Evolutionary conservation across 352 stramenopile species (phyloP).

Genomic region (Pythium phragmiticola): DNA sequence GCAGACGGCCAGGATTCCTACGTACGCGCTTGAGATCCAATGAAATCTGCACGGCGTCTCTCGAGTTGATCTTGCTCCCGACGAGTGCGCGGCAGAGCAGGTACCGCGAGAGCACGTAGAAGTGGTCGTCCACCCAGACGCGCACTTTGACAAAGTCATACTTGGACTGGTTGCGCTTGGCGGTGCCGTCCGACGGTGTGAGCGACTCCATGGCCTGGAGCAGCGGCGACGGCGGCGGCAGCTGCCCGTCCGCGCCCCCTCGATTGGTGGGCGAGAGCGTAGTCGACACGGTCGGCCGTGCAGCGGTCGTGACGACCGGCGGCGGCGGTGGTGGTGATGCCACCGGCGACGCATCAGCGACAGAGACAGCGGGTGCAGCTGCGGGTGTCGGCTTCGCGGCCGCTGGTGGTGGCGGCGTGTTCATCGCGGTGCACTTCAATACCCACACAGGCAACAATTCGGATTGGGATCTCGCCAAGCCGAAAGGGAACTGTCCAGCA

Average conservation of each 20-base stretch:
- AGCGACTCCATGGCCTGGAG: constrained; percentile 34
- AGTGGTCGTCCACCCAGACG: constrained; percentile 88
- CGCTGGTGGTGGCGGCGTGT: not conserved
- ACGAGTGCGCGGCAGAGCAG: constrained; percentile 82
- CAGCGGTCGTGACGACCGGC: constrained; percentile 1
- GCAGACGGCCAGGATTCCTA: not conserved
- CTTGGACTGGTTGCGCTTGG: constrained; percentile 87
- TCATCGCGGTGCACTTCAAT: constrained; percentile 6
- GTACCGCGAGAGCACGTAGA: constrained; percentile 88
- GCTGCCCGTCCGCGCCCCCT: constrained; percentile 18
- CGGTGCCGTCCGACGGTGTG: constrained; percentile 43
- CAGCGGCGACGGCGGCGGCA: constrained; percentile 35
- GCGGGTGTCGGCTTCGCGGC: constrained; percentile 13
- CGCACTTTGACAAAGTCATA: constrained; percentile 91
- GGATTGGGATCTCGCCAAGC: not conserved
- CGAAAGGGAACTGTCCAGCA: not conserved
- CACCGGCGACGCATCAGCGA: not conserved
- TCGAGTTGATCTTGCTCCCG: constrained; percentile 86
- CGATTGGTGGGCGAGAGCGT: constrained; percentile 2
- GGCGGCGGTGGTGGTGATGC: constrained; percentile 2
- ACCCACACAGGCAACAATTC: not conserved
- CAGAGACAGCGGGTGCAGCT: not conserved
- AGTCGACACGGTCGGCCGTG: constrained; percentile 12
- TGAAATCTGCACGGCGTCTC: constrained; percentile 86
- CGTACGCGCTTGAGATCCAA: constrained; percentile 83